Evolutionary conservation across 2,329 filamentous ascomycete genomes (phyloP), one percentile per base, ranked within the genome.

Genomic region (Tympanopsis confertula): DNA sequence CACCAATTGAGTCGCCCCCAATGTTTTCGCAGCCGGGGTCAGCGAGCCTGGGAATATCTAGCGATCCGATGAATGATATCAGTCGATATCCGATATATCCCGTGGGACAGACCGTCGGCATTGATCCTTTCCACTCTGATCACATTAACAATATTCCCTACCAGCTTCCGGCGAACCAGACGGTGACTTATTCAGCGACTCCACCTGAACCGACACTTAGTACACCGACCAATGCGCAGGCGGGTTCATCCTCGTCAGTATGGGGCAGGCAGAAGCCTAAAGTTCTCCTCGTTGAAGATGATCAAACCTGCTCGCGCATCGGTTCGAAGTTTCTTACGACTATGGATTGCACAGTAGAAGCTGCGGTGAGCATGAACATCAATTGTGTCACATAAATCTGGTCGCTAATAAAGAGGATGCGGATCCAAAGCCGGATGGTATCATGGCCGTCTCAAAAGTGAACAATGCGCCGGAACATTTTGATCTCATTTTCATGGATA

Each of bases 91-190:
- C 93, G 38, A 87, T 95, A 7, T 96, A 95, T 54, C 88, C 89
- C 0, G 86, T 94, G 13, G 88, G 88, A 14, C 78, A 87, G 45
- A 91, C 82, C 1, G 85, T 93, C 46, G 88, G 88, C 38, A 95
- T 95, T 46, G 88, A 95, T 53, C 88, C 89, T 1, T 91, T 94
- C 70, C 88, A 89, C 53, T 82, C 85, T 48, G 88, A 95, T 49
- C 87, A 95, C 52, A 86, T 95, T 52, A 78, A 89, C 62, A 94
- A 94, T 54, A 93, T 95, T 39, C 86, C 88, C 0, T 96, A 94
- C 53, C 69, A 81, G 5, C 67, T 86, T 59, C 86, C 74, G 13
- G 69, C 83, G 3, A 86, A 82, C 41, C 67, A 69, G 37, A 62
- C 67, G 2, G 63, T 55, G 35, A 47, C 54, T 4, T 47, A 62